These are phyloP conservation scores for Tetradesmus lagerheimii DNA, from an alignment of 139 green algal genomes.

Conservation along the genomic window DNA sequence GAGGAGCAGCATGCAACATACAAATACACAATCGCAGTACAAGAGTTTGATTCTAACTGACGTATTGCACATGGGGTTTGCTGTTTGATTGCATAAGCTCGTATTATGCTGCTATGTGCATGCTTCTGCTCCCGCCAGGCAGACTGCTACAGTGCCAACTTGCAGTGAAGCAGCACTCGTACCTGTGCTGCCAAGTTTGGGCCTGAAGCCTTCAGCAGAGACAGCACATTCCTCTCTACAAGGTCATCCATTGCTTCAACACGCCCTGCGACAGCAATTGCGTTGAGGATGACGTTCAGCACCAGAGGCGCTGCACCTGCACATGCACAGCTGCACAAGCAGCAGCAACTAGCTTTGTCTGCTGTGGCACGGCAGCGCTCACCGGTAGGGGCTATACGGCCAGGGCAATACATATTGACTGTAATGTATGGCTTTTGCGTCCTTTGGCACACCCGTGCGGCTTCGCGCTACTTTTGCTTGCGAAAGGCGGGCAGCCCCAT, in stretches of 20 bases:
- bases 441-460: background rate
- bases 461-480: background rate
- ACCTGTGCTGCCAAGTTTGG: background rate
- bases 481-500: background rate
- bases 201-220: background rate
- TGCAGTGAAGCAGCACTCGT: background rate
- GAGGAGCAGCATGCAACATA: background rate
- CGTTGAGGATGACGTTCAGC: background rate
- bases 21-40: no score
- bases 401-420: background rate
- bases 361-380: background rate
- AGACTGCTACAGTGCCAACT: background rate
- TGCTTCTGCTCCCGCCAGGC: background rate
- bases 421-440: background rate
- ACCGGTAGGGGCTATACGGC: background rate
- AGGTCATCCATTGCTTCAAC: background rate
- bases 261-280: background rate
- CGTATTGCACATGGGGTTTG: no score
- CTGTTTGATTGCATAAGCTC: no score
- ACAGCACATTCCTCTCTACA: conserved; percentile 1
- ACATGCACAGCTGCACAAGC: background rate
- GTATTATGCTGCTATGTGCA: background rate
- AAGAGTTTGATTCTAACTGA: no score
- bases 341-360: background rate
- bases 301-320: no score